These are phyloP conservation scores for Neoarthrinium moseri DNA, from an alignment of 2,329 filamentous ascomycete species.

Conservation along the genomic window DNA sequence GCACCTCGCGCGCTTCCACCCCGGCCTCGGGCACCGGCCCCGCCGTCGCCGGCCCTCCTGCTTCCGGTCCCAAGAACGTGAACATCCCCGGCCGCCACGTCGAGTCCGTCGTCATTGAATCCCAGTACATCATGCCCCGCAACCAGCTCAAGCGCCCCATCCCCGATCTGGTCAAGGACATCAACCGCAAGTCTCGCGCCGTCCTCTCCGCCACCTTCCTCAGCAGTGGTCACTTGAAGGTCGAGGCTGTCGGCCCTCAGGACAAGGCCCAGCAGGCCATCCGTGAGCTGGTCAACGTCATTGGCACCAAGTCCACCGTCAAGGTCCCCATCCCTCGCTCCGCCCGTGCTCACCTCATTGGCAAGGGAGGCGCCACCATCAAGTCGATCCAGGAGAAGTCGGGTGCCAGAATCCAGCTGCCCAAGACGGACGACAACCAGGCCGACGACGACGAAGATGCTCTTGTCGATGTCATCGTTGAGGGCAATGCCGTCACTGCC, in stretches of 20 bases:
- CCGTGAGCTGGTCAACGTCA: constrained; percentile 83
- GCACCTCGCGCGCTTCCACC: constrained; percentile 59
- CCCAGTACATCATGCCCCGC: constrained; percentile 73
- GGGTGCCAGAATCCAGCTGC: constrained; percentile 86
- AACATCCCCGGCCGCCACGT: constrained; percentile 79
- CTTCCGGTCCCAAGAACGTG: constrained; percentile 52
- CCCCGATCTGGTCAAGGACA: constrained; percentile 81
- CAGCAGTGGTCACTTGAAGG: constrained; percentile 71
- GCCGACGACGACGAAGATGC: constrained; percentile 69
- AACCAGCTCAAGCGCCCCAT: constrained; percentile 81
- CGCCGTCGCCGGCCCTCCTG: constrained; percentile 40
- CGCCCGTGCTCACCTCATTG: constrained; percentile 86
- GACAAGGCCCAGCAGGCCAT: constrained; percentile 85
- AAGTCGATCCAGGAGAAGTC: constrained; percentile 87
- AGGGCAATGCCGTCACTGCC: constrained; percentile 87
- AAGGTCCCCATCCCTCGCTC: constrained; percentile 81
- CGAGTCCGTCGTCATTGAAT: constrained; percentile 72
- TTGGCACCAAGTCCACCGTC: constrained; percentile 80
- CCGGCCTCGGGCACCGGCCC: constrained; percentile 56
- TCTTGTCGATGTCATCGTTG: constrained; percentile 81
- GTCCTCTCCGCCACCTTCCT: constrained; percentile 75
- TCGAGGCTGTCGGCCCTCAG: constrained; percentile 81
- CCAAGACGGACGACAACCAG: constrained; percentile 69
- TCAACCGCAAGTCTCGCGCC: constrained; percentile 89
- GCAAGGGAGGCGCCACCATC: constrained; percentile 85